Conservation (phyloP, 2,329 filamentous ascomycete species). For the Scytalidium lignicola region DNA sequence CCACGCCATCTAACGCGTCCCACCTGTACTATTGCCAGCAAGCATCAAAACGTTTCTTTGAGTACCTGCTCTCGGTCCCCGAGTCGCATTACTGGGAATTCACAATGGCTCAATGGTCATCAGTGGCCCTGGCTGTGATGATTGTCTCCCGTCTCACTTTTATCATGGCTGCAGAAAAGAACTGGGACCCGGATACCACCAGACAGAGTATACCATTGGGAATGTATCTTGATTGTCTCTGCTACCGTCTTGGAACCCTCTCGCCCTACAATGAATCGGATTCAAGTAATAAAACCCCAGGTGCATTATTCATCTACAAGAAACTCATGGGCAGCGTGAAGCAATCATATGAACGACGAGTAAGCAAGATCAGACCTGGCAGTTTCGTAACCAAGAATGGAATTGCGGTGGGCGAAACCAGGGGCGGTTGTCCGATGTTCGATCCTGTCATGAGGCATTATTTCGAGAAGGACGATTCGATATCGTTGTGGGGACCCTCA, state of each 20-base stretch:
- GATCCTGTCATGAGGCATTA: constrained; percentile 13
- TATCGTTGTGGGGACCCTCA: neutral
- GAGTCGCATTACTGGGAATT: constrained; percentile 13
- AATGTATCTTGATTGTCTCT: constrained; percentile 25
- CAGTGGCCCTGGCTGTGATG: constrained; percentile 16
- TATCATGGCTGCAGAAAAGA: constrained; percentile 16
- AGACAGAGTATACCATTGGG: constrained; percentile 18
- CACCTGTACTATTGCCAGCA: constrained; percentile 15
- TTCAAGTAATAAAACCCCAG: constrained; percentile 3
- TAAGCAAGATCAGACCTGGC: constrained; percentile 10
- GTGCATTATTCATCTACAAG: constrained; percentile 18
- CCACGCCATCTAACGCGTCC: constrained; percentile 1
- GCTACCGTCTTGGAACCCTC: constrained; percentile 19
- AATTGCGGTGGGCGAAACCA: constrained; percentile 3
- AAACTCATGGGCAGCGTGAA: constrained; percentile 20
- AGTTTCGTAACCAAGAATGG: constrained; percentile 10
- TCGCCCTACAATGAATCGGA: neutral
- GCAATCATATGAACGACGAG: constrained; percentile 17
- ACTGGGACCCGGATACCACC: constrained; percentile 19
- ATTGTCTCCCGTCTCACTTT: constrained; percentile 21
- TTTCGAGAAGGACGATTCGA: constrained; percentile 3
- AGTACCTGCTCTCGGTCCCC: constrained; percentile 21
- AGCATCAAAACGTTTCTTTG: constrained; percentile 18
- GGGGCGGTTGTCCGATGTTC: constrained; percentile 18
- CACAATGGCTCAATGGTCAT: constrained; percentile 15